Evolutionary conservation across 148 eudicot species (phyloP), one percentile per base, ranked within the genome.

Genomic region (Vaccinium darrowii): DNA sequence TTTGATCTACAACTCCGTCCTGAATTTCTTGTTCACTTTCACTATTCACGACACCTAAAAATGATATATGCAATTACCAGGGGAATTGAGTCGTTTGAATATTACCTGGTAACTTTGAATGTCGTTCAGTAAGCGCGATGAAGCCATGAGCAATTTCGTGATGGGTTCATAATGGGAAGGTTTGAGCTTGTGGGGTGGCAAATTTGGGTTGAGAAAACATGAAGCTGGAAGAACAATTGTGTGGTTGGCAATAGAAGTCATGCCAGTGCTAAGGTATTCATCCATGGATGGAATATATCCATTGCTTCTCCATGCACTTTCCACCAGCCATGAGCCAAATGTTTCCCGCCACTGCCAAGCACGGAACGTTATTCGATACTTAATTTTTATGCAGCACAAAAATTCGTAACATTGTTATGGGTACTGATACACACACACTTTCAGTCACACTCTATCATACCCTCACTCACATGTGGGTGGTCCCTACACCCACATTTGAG

Each of bases 31-130:
- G 33, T 30, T 1, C 33, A 30, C 33, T 30, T 30, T 30, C 33
- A 1, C 33, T 30, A 30, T 30, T 30, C 33, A 30, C 33, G 33
- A 30, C 33, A 30, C 33, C 33, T 30, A 30, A 30, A 30, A 30
- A 30, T 1, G 33, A 30, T 30, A 30, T 30, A 30, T 30, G 33
- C 33, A 30, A 33, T 33, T 39, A 39, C 43, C 43, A 39, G 5
- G 43, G 43, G 43, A 39, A 39, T 39, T 4, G 43, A 39, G 43
- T 39, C 43, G 1, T 43, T 36, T 43, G 23, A 10, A 36, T 75
- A 43, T 43, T 43, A 90, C 92, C 87, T 91, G 87, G 30, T 91
- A 91, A 78, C 92, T 90, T 76, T 90, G 91, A 11, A 82, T 77
- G 80, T 90, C 93, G 58, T 91, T 91, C 57, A 89, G 76, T 49